phyloP scores from a whole-genome alignment of 352 stramenopile species.

The Sclerospora graminicola region DNA sequence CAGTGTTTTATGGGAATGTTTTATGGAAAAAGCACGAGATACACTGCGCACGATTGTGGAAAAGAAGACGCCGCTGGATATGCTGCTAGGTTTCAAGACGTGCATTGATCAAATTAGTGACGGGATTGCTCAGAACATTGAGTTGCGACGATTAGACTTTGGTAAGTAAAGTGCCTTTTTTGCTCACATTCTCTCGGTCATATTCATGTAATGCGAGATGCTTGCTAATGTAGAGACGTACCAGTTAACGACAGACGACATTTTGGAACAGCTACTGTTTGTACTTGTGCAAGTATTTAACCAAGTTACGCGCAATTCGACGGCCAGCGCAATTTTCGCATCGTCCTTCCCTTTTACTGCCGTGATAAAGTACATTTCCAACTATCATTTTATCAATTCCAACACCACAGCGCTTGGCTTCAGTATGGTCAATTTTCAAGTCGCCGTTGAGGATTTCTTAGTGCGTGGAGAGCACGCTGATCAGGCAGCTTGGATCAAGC shows the following conservation, averaged over 20 bases:
- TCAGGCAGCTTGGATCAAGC: no score
- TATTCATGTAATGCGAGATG: not conserved
- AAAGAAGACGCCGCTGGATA: slow-evolving; percentile 61
- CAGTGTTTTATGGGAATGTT: slow-evolving; percentile 42
- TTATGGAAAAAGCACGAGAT: slow-evolving; percentile 28
- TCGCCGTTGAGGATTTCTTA: slow-evolving; percentile 69
- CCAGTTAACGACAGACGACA: slow-evolving; percentile 68
- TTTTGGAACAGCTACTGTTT: slow-evolving; percentile 69
- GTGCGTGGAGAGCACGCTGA: slow-evolving; percentile 28
- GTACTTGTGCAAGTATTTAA: slow-evolving; percentile 51
- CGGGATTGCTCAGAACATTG: slow-evolving; percentile 40
- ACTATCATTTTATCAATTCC: slow-evolving; percentile 82
- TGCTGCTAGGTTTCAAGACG: slow-evolving; percentile 60
- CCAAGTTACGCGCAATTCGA: slow-evolving; percentile 3
- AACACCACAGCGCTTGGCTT: slow-evolving; percentile 71
- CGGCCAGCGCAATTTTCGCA: slow-evolving; percentile 1
- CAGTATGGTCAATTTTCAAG: slow-evolving; percentile 72
- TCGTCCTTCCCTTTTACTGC: slow-evolving; percentile 40
- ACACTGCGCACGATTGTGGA: slow-evolving; percentile 23
- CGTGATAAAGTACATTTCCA: slow-evolving; percentile 52
- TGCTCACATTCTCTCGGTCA: not conserved
- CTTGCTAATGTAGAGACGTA: slow-evolving; percentile 23
- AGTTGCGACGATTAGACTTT: slow-evolving; percentile 36
- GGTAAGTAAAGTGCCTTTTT: slow-evolving; percentile 19
- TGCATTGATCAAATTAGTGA: slow-evolving; percentile 57